Conservation (phyloP, 345 rosid species). For the Citrus medica region DNA sequence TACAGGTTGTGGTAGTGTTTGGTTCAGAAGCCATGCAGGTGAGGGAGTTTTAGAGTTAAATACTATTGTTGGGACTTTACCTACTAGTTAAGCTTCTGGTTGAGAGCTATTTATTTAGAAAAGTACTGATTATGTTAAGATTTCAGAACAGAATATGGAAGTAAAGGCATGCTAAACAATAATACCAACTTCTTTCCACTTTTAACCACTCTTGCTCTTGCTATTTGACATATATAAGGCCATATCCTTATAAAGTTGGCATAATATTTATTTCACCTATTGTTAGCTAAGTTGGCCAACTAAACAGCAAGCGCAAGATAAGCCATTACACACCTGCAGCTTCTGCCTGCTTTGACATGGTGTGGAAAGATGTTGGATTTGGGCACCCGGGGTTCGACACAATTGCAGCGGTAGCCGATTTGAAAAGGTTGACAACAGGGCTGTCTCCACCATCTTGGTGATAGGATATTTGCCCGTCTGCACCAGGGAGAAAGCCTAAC, state of each 20-base stretch:
- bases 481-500: conserved; percentile 81
- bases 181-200: background rate
- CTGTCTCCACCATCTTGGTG: conserved; percentile 83
- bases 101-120: background rate
- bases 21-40: too few species aligned
- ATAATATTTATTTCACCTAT: background rate
- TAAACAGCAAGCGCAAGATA: background rate
- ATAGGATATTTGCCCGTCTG: conserved; percentile 82
- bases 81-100: background rate
- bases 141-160: background rate
- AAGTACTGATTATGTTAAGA: background rate
- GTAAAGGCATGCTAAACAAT: background rate
- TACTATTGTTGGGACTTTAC: background rate
- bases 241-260: too few species aligned
- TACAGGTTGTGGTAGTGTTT: background rate
- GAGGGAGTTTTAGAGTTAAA: background rate
- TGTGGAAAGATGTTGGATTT: conserved; percentile 77
- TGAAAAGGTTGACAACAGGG: conserved; percentile 85
- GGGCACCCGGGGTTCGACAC: conserved; percentile 75
- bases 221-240: too few species aligned
- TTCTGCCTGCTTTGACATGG: conserved; percentile 98
- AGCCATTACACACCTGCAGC: conserved; percentile 71
- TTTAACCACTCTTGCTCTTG: background rate
- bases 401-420: conserved; percentile 73
- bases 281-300: background rate